Evolutionary conservation across 768 basidiomycete genomes (phyloP), one percentile per base, ranked within the genome.

Genomic region (Boletus speciosus): DNA sequence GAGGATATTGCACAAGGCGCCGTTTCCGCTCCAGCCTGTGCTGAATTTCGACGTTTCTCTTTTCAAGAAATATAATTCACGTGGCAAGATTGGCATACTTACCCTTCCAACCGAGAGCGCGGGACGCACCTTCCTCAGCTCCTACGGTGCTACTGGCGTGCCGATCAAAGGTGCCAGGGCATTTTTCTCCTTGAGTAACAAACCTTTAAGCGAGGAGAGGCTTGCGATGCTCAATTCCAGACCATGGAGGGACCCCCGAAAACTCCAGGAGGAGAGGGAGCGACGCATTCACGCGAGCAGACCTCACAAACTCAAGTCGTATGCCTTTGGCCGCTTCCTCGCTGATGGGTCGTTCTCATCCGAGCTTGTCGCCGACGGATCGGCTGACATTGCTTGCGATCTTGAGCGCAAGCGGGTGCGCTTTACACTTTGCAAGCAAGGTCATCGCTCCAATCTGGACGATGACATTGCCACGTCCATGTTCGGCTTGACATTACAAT

Each of bases 251-350:
- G 72, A 74, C 51, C 74, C 74, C 0, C 42, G 46, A 31, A 49
- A 36, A 16, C 52, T 74, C 27, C 50, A 29, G 48, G 35, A 34
- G 16, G 66, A 71, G 49, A 66, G 52, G 47, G 67, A 68, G 55
- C 46, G 12, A 27, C 61, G 66, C 43, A 56, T 65, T 4, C 51
- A 12, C 5, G 48, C 64, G 21, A 67, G 70, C 0, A 62, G 37
- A 37, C 60, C 67, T 2, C 66, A 61, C 35, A 19, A 14, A 1
- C 67, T 74, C 31, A 39, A 36, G 4, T 57, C 57, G 9, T 74
- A 63, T 34, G 64, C 65, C 7, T 74, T 75, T 47, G 74, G 74
- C 1, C 75, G 66, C 12, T 72, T 75, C 47, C 69, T 67, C 36
- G 6, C 44, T 8, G 72, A 76, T 32, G 69, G 67, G 1, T 56